Percentiles rank a stretch among this genome's conserved stretches.
These are phyloP conservation scores for Candida ulmi DNA, from an alignment of 805 yeast species.

Conservation along the genomic window DNA sequence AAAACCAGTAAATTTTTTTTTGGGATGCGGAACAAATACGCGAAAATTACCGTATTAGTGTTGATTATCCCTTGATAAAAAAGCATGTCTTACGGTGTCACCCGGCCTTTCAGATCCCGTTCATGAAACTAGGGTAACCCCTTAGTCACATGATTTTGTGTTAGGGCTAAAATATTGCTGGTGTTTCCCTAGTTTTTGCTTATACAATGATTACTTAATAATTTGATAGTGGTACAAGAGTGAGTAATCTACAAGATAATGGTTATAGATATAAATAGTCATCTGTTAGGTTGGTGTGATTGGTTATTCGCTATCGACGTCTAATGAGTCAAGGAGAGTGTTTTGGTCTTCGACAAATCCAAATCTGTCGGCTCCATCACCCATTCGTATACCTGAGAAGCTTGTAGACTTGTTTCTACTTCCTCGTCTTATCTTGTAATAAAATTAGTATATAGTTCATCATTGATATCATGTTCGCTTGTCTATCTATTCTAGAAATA, in stretches of 20 bases:
- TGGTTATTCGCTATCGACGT: slow-evolving; percentile 19
- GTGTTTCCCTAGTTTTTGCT: background rate
- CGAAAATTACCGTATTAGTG: background rate
- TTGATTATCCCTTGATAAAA: background rate
- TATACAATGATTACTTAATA: too few species aligned
- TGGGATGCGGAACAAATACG: too few species aligned
- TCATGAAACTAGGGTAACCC: too few species aligned
- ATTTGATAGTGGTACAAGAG: too few species aligned
- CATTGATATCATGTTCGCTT: background rate
- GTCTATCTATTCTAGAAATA: background rate
- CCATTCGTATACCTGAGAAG: slow-evolving; percentile 12
- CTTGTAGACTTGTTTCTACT: slow-evolving; percentile 4
- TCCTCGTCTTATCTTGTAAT: slow-evolving; percentile 10
- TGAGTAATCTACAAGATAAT: too few species aligned
- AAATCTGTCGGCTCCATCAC: slow-evolving; percentile 25
- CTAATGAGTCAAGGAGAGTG: slow-evolving; percentile 33
- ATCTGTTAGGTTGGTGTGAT: too few species aligned
- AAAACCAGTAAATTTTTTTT: background rate
- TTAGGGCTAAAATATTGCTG: background rate
- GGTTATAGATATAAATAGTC: too few species aligned
- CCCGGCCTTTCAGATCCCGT: background rate
- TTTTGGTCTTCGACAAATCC: slow-evolving; percentile 36
- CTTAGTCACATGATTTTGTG: background rate
- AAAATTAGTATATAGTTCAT: background rate
- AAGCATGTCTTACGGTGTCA: background rate